Evolutionary conservation across 768 basidiomycete genomes (phyloP).

Genomic region (Pulveroboletus ravenelii): DNA sequence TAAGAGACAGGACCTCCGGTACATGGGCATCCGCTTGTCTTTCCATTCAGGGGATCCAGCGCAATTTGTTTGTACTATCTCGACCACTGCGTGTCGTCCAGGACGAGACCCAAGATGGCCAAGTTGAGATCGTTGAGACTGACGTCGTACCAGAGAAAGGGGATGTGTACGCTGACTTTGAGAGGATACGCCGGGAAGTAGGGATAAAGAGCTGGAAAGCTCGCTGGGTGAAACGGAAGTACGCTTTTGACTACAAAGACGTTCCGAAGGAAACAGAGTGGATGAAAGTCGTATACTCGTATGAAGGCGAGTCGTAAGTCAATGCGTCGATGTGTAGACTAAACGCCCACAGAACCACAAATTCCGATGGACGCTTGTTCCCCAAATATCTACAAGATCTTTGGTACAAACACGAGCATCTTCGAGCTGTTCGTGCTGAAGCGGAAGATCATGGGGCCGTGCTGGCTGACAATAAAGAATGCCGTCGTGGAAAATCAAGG

Average conservation of each 20-base stretch:
- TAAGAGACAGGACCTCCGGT: conserved; percentile 65
- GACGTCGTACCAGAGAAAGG: conserved; percentile 65
- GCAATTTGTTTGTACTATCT: conserved; percentile 88
- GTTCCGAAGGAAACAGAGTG: conserved; percentile 82
- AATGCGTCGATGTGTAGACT: not conserved
- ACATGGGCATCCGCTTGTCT: conserved; percentile 83
- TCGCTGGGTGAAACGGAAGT: conserved; percentile 84
- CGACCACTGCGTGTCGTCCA: conserved; percentile 54
- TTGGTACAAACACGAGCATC: conserved; percentile 88
- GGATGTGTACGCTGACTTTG: conserved; percentile 82
- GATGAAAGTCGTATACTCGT: conserved; percentile 92
- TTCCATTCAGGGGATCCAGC: conserved; percentile 76
- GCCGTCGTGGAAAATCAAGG: conserved; percentile 73
- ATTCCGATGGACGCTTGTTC: conserved; percentile 71
- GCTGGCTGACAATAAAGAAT: conserved; percentile 87
- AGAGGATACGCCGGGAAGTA: conserved; percentile 64
- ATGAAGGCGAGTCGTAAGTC: conserved; percentile 55
- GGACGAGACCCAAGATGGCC: conserved; percentile 29
- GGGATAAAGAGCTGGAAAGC: conserved; percentile 73
- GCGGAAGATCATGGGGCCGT: conserved; percentile 98
- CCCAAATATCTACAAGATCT: conserved; percentile 80
- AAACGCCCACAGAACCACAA: conserved; percentile 29
- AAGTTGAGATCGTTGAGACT: conserved; percentile 50
- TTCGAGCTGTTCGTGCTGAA: conserved; percentile 94
- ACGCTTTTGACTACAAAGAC: conserved; percentile 78